Conservation (phyloP, 306 rosid genomes). For the Cyclanthera cordifolia region DNA sequence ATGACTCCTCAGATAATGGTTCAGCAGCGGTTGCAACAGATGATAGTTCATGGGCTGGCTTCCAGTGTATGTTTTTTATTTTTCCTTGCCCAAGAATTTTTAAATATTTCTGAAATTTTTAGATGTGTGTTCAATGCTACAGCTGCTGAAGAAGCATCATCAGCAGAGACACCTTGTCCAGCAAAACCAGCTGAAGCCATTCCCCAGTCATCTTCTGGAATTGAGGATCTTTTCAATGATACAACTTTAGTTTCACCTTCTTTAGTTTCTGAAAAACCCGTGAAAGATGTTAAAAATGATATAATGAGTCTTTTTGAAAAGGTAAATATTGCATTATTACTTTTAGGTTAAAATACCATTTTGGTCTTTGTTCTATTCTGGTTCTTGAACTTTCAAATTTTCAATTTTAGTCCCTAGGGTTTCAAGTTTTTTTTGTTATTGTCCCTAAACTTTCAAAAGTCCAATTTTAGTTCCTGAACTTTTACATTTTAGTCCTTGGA, state of each 20-base stretch:
- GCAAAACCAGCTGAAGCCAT: constrained; percentile 43
- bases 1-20: constrained; percentile 55
- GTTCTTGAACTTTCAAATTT: too few relatives aligned
- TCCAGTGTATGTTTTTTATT: constrained; percentile 58
- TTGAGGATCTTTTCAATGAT: constrained; percentile 80
- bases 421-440: too few relatives aligned
- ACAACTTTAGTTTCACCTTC: constrained; percentile 42
- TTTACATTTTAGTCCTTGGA: too few relatives aligned
- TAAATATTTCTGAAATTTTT: constrained; percentile 3
- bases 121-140: constrained; percentile 28
- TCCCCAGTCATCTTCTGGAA: constrained; percentile 37
- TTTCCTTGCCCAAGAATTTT: not conserved
- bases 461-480: too few relatives aligned
- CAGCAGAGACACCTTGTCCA: constrained; percentile 43
- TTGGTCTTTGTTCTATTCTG: too few relatives aligned
- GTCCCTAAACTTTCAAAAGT: too few relatives aligned
- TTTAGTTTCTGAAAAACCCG: constrained; percentile 43
- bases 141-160: constrained; percentile 59
- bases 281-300: constrained; percentile 76
- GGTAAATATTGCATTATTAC: constrained; percentile 30
- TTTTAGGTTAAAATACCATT: too few relatives aligned
- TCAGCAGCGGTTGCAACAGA: constrained; percentile 39
- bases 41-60: constrained; percentile 91
- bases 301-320: constrained; percentile 98
- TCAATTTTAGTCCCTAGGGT: too few relatives aligned